These are phyloP conservation scores for Phytophthora sp. DNA, from an alignment of 352 stramenopile genomes.

Conservation along the genomic window DNA sequence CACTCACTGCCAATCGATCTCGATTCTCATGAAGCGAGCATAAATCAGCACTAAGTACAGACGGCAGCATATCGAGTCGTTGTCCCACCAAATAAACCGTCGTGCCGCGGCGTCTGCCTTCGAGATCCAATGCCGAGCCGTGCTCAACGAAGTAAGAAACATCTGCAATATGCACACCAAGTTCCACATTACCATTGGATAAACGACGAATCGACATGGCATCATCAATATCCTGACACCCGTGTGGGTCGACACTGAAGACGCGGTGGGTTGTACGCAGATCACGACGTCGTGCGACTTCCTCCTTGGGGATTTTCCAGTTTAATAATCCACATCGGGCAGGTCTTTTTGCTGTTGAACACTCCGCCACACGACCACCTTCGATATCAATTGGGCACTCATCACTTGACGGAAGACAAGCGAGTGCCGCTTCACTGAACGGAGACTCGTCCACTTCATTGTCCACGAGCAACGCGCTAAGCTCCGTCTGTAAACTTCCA, in stretches of 20 bases:
- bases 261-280: conserved; percentile 71
- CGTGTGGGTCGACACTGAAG: conserved; percentile 91
- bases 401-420: conserved; percentile 68
- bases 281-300: conserved; percentile 65
- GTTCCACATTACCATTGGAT: conserved; percentile 86
- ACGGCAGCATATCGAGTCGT: conserved; percentile 93
- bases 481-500: conserved; percentile 75
- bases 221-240: conserved; percentile 92
- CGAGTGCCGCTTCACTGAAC: conserved; percentile 87
- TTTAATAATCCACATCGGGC: conserved; percentile 60
- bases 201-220: conserved; percentile 85
- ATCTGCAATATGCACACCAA: conserved; percentile 99
- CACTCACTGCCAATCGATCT: conserved; percentile 91
- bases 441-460: conserved; percentile 83
- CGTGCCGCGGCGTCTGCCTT: conserved; percentile 90
- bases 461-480: conserved; percentile 82
- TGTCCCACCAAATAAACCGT: conserved; percentile 98
- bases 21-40: conserved; percentile 92
- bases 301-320: conserved; percentile 66
- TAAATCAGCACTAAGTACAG: conserved; percentile 87
- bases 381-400: conserved; percentile 69
- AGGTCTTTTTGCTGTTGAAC: conserved; percentile 77
- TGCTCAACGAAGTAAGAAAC: conserved; percentile 98
- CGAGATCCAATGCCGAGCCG: conserved; percentile 95
- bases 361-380: conserved; percentile 64